Base-by-base conservation (phyloP, 768 basidiomycete species). In the Russula sp. region DNA sequence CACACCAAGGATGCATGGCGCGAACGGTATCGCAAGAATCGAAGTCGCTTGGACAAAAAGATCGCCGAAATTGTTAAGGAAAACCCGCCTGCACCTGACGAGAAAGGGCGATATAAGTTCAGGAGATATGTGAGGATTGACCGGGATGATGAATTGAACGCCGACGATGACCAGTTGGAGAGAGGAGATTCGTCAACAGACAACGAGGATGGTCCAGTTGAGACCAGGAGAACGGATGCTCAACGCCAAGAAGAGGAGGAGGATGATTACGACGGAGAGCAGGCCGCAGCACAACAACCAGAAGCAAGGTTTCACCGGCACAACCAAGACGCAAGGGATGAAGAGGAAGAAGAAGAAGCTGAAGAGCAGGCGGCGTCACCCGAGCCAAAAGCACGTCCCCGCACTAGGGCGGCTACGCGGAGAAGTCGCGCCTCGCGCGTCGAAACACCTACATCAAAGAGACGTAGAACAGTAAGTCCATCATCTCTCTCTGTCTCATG, bases 1-100 rank as follows among this genome's bases (percentile, higher is more conserved):
- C 70, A 71, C 35, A 59, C 70, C 4, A 53, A 61, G 54, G 57
- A 62, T 44, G 57, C 64, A 8, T 71, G 70, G 70, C 68, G 64
- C 11, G 66, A 71, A 54, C 66, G 61, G 2, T 71, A 71, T 62
- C 68, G 65, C 65, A 69, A 67, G 52, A 63, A 71, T 32, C 52
- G 42, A 27, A 32, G 10, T 13, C 50, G 55, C n/a, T 20, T 71
- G 37, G 66, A 71, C 51, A 14, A 16, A 20, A 55, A 61, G 27
- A 68, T 71, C 40, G 59, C 57, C 3, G 55, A 63, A 4, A 64
- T 63, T n/a, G 66, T 66, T 7, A 27, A 62, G 20, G 10, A 49
- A 34, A 57, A 57, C 11, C 62, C 66, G 11, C 57, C 66, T 31
- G 27, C 57, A 13, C 42, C 18, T 14, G 40, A 65, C 40, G 66